A percentile compares a stretch with the other conserved stretches of the same genome.
Conservation (phyloP, 1,284 basidiomycete species). For the Meira nashicola region DNA sequence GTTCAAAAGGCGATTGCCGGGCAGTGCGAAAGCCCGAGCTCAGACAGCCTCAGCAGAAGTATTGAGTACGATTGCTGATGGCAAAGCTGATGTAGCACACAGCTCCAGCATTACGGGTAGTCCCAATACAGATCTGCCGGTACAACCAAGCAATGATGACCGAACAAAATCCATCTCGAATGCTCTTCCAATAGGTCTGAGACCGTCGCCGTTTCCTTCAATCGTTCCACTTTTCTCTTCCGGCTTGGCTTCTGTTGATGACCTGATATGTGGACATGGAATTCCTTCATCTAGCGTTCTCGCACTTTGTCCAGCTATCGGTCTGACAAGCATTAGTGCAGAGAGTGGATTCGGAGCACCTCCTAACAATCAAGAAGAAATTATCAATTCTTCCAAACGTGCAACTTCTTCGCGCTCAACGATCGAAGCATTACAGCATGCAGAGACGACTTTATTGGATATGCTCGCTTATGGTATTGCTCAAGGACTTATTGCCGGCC, state of each 20-base stretch:
- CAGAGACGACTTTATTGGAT: background rate
- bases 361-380: background rate
- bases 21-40: no score
- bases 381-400: background rate
- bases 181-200: slow-evolving; percentile 2
- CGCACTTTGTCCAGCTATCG: slow-evolving; percentile 3
- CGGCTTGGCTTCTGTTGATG: slow-evolving; percentile 4
- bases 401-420: background rate
- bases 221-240: slow-evolving; percentile 3
- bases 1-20: no score
- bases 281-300: background rate
- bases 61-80: no score
- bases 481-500: slow-evolving; percentile 1
- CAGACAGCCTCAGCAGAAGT: no score
- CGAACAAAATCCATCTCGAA: no score
- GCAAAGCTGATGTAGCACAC: no score
- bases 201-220: slow-evolving; percentile 4
- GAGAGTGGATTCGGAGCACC: background rate
- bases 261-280: slow-evolving; percentile 3
- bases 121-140: no score
- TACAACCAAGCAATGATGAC: no score
- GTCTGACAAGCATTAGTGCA: slow-evolving; percentile 5
- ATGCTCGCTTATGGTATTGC: slow-evolving; percentile 3
- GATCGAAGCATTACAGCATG: background rate
- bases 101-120: no score